A percentile compares a stretch with the other conserved stretches of the same genome.
Conservation (phyloP, 2,329 filamentous ascomycete species). For the Microsporum audouinii region DNA sequence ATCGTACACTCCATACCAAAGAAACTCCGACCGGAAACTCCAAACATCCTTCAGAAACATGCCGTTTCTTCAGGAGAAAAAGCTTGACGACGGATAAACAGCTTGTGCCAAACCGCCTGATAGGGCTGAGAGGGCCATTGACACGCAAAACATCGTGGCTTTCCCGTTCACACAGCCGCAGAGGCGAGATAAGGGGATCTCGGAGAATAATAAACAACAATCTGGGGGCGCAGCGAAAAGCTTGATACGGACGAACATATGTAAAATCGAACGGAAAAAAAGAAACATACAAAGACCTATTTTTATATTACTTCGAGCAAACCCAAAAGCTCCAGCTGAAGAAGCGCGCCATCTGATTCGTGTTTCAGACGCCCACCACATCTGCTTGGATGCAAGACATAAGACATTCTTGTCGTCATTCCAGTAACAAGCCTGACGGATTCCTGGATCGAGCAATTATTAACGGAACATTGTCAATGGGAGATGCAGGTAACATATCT, state of each 20-base stretch:
- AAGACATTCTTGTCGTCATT: not conserved
- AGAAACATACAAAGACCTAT: not conserved
- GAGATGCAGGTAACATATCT: not conserved
- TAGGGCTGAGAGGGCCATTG: not conserved
- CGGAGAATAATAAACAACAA: not conserved
- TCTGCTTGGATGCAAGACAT: constrained; percentile 2
- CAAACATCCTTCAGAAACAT: not conserved
- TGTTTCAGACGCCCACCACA: constrained; percentile 2
- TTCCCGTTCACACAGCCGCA: not conserved
- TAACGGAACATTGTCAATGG: not conserved
- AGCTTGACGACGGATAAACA: not conserved
- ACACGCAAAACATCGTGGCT: not conserved
- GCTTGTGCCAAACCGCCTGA: not conserved
- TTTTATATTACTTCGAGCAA: not conserved
- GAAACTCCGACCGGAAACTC: not conserved
- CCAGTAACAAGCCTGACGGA: not conserved
- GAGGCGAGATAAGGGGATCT: not conserved
- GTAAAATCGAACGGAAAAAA: not conserved
- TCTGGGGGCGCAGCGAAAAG: not conserved
- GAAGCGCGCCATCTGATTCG: constrained; percentile 1
- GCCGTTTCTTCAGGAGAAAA: not conserved
- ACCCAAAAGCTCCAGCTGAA: not conserved
- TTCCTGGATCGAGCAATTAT: constrained; percentile 4
- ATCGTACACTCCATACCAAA: not conserved
- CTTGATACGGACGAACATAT: not conserved